Conservation (phyloP, 768 basidiomycete species). For the Suillus subluteus region DNA sequence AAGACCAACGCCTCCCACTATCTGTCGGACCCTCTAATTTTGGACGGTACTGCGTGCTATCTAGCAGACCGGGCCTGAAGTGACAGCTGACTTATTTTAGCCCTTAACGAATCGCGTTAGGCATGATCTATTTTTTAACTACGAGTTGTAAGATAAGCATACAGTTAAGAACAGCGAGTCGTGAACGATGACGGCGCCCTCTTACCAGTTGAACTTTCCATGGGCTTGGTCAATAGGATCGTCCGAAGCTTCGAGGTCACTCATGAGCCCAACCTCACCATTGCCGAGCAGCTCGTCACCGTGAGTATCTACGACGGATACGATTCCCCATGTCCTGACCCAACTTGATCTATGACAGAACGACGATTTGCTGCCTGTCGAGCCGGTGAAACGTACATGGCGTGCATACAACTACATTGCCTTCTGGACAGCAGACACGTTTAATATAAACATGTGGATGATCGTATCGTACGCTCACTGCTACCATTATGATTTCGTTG, state of each 20-base stretch:
- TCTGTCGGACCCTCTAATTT: neutral
- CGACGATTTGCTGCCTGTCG: constrained; percentile 71
- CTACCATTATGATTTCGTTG: neutral
- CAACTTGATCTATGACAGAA: constrained; percentile 45
- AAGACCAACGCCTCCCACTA: constrained; percentile 22
- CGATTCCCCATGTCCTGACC: constrained; percentile 1
- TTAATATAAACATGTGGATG: constrained; percentile 85
- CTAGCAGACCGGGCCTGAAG: neutral
- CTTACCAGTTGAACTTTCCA: constrained; percentile 8
- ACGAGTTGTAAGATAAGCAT: neutral
- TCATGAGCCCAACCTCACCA: constrained; percentile 55
- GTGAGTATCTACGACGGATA: constrained; percentile 38
- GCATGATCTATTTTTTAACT: neutral
- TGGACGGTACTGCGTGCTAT: neutral
- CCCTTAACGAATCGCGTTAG: neutral
- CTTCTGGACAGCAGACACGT: constrained; percentile 82
- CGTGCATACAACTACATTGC: constrained; percentile 64
- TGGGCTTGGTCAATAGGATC: constrained; percentile 30
- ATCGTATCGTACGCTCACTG: constrained; percentile 50
- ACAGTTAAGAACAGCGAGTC: neutral
- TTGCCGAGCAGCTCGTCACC: constrained; percentile 59
- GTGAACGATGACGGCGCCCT: neutral
- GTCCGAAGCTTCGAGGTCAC: constrained; percentile 50
- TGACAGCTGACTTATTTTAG: neutral
- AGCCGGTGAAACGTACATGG: constrained; percentile 67